Percentiles rank a stretch among this genome's conserved stretches.
Conservation (phyloP, 2,329 filamentous ascomycete species). For the Sporothrix pseudoabietina region DNA sequence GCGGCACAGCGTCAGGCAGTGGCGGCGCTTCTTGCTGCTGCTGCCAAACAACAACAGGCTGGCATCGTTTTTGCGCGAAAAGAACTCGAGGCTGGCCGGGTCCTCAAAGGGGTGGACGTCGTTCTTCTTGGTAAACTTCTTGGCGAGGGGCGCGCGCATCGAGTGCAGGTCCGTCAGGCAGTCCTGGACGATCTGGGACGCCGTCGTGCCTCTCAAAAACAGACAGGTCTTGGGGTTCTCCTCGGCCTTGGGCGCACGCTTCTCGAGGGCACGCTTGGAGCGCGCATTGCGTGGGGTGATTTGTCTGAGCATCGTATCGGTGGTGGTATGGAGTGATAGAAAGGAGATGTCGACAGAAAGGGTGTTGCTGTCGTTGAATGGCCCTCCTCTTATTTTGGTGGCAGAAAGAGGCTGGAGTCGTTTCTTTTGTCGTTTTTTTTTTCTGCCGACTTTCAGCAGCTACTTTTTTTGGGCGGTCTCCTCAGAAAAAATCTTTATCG, state of each 20-base stretch:
- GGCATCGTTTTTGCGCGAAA: conserved; percentile 94
- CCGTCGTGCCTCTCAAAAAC: conserved; percentile 84
- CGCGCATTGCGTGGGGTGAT: conserved; percentile 70
- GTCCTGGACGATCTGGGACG: conserved; percentile 79
- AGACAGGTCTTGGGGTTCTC: conserved; percentile 91
- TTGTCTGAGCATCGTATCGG: conserved; percentile 34
- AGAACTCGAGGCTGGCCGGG: conserved; percentile 63
- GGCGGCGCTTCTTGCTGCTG: conserved; percentile 92
- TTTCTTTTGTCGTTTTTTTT: conserved; percentile 7
- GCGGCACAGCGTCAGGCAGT: conserved; percentile 79
- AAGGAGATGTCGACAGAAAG: background rate
- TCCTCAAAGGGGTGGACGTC: conserved; percentile 86
- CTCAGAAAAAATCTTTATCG: conserved; percentile 21
- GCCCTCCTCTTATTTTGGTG: background rate
- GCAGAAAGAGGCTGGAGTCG: background rate
- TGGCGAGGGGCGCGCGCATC: conserved; percentile 78
- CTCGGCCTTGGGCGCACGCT: conserved; percentile 82
- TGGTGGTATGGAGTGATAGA: background rate
- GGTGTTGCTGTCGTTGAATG: background rate
- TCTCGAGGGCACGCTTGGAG: conserved; percentile 92
- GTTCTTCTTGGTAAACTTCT: conserved; percentile 98
- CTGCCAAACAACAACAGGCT: conserved; percentile 71
- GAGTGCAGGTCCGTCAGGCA: conserved; percentile 82
- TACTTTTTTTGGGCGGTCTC: conserved; percentile 26
- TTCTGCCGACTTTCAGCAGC: conserved; percentile 23